phyloP scores from a whole-genome alignment of 352 stramenopile genomes.

The Phytopythium helicoides region DNA sequence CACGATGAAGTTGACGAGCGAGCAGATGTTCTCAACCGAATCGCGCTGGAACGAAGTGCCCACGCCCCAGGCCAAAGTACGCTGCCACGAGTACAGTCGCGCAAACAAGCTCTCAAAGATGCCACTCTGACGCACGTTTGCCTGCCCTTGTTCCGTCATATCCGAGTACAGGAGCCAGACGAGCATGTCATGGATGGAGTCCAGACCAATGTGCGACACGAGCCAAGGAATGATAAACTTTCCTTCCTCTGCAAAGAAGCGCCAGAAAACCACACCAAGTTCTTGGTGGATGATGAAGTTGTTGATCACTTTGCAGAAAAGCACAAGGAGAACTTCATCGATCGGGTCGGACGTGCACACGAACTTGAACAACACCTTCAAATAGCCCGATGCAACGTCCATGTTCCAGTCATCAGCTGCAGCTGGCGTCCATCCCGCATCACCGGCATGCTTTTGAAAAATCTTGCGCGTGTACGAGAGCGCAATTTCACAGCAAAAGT shows the following conservation, averaged over 20 bases:
- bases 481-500: constrained; percentile 83
- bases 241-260: constrained; percentile 68
- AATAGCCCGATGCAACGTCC: constrained; percentile 48
- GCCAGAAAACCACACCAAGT: constrained; percentile 61
- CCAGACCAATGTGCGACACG: constrained; percentile 77
- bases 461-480: constrained; percentile 75
- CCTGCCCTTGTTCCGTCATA: constrained; percentile 63
- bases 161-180: constrained; percentile 87
- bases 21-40: constrained; percentile 87
- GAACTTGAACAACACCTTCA: constrained; percentile 86
- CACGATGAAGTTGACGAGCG: constrained; percentile 83
- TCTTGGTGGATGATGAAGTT: constrained; percentile 75
- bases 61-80: constrained; percentile 80
- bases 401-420: constrained; percentile 48
- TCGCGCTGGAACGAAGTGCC: constrained; percentile 83
- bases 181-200: constrained; percentile 81
- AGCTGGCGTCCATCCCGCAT: constrained; percentile 32
- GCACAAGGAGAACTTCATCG: constrained; percentile 74
- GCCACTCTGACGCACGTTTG: constrained; percentile 58
- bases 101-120: constrained; percentile 80
- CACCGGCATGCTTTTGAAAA: constrained; percentile 56
- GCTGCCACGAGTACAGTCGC: constrained; percentile 76
- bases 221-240: constrained; percentile 71
- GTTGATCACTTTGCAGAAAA: constrained; percentile 88
- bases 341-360: constrained; percentile 59